These are phyloP conservation scores for Populus deltoides DNA, from an alignment of 345 rosid species.

Conservation along the genomic window DNA sequence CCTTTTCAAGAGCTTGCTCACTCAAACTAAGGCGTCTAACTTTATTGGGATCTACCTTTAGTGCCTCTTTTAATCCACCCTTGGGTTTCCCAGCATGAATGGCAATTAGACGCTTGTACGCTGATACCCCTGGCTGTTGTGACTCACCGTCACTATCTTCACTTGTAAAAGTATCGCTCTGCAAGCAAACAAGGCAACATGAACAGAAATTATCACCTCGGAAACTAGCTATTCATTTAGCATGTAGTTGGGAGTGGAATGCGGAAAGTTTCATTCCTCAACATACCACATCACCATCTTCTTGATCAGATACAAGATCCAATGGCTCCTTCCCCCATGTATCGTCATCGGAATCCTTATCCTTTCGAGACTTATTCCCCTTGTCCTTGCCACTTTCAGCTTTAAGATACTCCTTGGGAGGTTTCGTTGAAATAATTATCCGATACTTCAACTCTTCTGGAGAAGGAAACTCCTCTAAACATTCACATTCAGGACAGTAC, in stretches of 20 bases:
- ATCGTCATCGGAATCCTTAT: conserved; percentile 49
- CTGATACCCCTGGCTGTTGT: conserved; percentile 3
- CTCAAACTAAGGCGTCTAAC: conserved; percentile 39
- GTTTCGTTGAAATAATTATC: conserved; percentile 67
- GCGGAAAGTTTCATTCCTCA: background rate
- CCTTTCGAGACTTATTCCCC: conserved; percentile 29
- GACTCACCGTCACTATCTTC: conserved; percentile 25
- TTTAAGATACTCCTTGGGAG: conserved; percentile 47
- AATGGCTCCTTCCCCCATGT: conserved; percentile 39
- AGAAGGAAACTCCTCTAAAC: conserved; percentile 58
- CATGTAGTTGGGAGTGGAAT: background rate
- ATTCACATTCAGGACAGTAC: conserved; percentile 43
- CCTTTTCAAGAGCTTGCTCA: conserved; percentile 30
- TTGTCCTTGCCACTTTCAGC: conserved; percentile 30
- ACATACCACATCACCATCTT: conserved; percentile 20
- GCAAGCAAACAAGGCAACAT: conserved; percentile 9
- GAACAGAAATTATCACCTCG: background rate
- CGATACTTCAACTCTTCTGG: conserved; percentile 60
- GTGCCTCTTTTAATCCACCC: conserved; percentile 29
- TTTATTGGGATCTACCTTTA: conserved; percentile 25
- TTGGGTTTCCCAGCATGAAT: conserved; percentile 40
- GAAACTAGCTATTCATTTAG: background rate
- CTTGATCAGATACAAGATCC: conserved; percentile 32
- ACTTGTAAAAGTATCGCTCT: conserved; percentile 23
- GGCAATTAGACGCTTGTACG: conserved; percentile 32